Conservation (phyloP, 257 asterid genomes). For the Primulina eburnea region DNA sequence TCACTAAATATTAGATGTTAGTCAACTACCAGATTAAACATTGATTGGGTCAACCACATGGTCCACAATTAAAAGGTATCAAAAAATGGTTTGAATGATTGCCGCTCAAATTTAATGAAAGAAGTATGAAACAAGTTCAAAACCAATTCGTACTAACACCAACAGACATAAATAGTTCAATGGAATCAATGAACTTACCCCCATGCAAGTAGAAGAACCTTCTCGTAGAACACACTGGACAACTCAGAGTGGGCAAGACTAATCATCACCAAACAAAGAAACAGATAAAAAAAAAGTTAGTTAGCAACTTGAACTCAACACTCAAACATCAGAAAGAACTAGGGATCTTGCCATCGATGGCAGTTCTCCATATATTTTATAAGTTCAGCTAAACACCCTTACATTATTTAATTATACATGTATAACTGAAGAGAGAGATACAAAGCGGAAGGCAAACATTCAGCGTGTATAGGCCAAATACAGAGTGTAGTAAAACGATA, state of each 20-base stretch:
- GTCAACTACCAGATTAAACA: background rate
- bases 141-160: slow-evolving; percentile 14
- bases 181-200: slow-evolving; percentile 59
- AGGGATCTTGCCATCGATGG: background rate
- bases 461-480: background rate
- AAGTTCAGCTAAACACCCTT: background rate
- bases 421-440: background rate
- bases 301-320: slow-evolving; percentile 5
- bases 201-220: slow-evolving; percentile 92
- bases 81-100: background rate
- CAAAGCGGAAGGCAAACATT: background rate
- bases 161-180: slow-evolving; percentile 9
- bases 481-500: slow-evolving; percentile 27
- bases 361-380: slow-evolving; percentile 15
- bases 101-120: background rate
- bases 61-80: background rate
- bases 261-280: slow-evolving; percentile 29
- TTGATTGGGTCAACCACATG: background rate
- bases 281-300: background rate
- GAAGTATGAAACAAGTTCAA: background rate
- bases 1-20: background rate
- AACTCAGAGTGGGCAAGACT: slow-evolving; percentile 96
- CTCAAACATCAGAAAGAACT: background rate
- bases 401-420: background rate
- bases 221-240: slow-evolving; percentile 87